Evolutionary conservation across 2,329 filamentous ascomycete species (phyloP).

Genomic region (Sclerotiophoma versabilis): DNA sequence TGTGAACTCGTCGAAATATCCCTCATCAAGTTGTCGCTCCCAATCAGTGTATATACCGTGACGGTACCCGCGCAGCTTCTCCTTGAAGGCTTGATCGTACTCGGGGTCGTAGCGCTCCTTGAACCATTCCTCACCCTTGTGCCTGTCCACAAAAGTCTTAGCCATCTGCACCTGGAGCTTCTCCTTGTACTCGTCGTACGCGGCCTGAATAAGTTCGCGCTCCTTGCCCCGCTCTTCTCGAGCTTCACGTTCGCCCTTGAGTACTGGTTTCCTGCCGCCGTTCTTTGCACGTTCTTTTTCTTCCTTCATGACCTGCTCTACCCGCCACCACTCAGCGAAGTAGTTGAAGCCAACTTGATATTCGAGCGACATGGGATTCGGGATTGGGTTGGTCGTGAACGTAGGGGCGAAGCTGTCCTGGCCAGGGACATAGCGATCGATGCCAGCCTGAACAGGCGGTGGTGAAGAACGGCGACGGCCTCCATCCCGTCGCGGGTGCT

Average conservation of each 20-base stretch:
- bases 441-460: constrained; percentile 70
- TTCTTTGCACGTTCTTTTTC: constrained; percentile 76
- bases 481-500: constrained; percentile 67
- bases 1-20: constrained; percentile 92
- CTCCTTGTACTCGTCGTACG: constrained; percentile 71
- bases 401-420: constrained; percentile 64
- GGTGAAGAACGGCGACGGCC: constrained; percentile 65
- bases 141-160: constrained; percentile 84
- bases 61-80: constrained; percentile 80
- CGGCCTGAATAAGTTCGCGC: constrained; percentile 76
- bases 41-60: constrained; percentile 82
- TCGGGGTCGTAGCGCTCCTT: constrained; percentile 91
- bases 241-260: constrained; percentile 69
- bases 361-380: constrained; percentile 74
- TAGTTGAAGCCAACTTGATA: constrained; percentile 87
- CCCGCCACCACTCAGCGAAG: constrained; percentile 86
- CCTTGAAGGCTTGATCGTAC: constrained; percentile 75
- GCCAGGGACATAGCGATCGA: constrained; percentile 85
- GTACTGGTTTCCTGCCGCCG: constrained; percentile 70
- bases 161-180: constrained; percentile 78
- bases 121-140: constrained; percentile 98
- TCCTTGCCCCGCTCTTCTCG: constrained; percentile 81
- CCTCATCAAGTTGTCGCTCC: constrained; percentile 84
- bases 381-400: constrained; percentile 69
- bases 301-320: constrained; percentile 82